phyloP scores from a whole-genome alignment of 2,329 filamentous ascomycete species.

The Ceratocystis papillata region DNA sequence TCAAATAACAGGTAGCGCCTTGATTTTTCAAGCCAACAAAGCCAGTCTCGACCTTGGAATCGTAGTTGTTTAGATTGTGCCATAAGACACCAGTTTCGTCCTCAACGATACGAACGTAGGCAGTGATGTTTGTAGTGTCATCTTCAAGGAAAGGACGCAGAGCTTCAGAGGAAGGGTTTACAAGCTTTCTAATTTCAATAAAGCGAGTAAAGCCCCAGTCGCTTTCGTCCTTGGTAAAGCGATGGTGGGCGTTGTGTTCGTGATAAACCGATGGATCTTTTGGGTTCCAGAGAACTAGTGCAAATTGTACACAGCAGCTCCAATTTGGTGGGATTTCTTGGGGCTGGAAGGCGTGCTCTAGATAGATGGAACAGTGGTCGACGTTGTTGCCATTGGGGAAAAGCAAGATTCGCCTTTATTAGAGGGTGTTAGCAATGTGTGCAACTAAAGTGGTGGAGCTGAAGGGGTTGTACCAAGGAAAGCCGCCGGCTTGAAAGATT shows the following conservation, averaged over 20 bases:
- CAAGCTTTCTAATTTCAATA: conserved; percentile 75
- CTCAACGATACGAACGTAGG: conserved; percentile 70
- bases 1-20: conserved; percentile 82
- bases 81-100: conserved; percentile 81
- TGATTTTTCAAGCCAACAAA: conserved; percentile 96
- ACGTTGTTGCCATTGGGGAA: conserved; percentile 94
- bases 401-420: conserved; percentile 72
- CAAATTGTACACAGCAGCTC: conserved; percentile 94
- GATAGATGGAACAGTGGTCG: conserved; percentile 86
- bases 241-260: conserved; percentile 79
- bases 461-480: conserved; percentile 59
- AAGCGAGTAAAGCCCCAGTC: conserved; percentile 99
- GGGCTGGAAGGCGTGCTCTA: conserved; percentile 83
- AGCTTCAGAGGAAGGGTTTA: conserved; percentile 64
- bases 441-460: conserved; percentile 14
- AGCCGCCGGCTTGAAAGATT: conserved; percentile 71
- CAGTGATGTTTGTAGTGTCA: conserved; percentile 67
- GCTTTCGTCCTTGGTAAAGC: conserved; percentile 90
- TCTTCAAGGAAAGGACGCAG: conserved; percentile 64
- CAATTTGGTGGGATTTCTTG: conserved; percentile 73
- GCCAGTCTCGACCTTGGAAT: conserved; percentile 98
- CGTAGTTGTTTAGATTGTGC: conserved; percentile 89
- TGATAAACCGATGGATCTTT: conserved; percentile 78
- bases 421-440: conserved; percentile 26
- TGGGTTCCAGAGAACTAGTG: conserved; percentile 85